Base-by-base conservation (phyloP, 768 basidiomycete genomes). In the Leccinum ochraceum region DNA sequence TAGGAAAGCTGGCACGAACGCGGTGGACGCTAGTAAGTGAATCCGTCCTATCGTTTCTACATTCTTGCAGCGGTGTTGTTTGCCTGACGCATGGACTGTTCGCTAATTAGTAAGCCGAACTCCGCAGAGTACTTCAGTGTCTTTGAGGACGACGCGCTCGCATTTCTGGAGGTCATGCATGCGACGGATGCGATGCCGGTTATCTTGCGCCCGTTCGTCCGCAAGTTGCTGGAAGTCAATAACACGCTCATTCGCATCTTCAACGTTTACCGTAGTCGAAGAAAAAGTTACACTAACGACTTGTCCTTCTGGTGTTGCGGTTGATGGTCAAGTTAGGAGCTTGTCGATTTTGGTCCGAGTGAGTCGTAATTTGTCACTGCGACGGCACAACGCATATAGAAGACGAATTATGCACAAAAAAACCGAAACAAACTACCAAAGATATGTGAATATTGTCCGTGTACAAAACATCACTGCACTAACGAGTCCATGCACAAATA, bases 101-200 rank as follows among this genome's bases (percentile, higher is more conserved):
- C 6, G 14, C 36, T 13, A 16, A 13, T 50, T 14, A 69, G 65
- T 2, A 51, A 28, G 4, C 59, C 78, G 53, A 87, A 89, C 66
- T 79, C 78, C 0, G 78, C 80, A 2, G 86, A 89, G 66, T 88
- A 86, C 70, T 76, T 89, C 59, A 88, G 88, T 65, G 71, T 89
- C 34, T 77, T 86, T 0, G 86, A 87, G 67, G 87, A 90, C 65
- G 89, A 90, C 63, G 86, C 79, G 0, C 68, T 90, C 0, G 80
- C 84, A 0, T 89, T 80, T 75, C 89, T 88, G 0, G 62, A 69
- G 0, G 74, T 79, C 22, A 77, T 76, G 6, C 80, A 83, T 22
- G 79, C 86, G 24, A 77, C 78, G 0, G 75, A 76, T 3, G 76
- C 76, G 24, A 88, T 89, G 79, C 70, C 76, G 14, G 72, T 75